phyloP scores from a whole-genome alignment of 1,139 yeast genomes.

The Maudiozyma humilis region DNA sequence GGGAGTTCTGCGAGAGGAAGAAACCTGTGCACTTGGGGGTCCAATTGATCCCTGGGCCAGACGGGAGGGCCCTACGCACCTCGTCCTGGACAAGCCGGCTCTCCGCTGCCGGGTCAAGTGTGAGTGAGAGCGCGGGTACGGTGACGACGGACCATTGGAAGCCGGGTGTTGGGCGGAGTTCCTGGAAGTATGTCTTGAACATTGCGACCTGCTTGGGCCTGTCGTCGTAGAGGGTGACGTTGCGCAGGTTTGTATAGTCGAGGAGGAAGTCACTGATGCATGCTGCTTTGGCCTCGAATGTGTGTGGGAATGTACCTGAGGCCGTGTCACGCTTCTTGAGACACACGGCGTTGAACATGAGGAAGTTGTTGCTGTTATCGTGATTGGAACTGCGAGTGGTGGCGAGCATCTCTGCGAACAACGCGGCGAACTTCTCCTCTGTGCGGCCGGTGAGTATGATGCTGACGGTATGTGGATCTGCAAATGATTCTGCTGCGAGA shows the following conservation, averaged over 20 bases:
- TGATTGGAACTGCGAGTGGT: constrained; percentile 6
- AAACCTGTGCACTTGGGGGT: constrained; percentile 15
- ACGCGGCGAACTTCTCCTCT: constrained; percentile 25
- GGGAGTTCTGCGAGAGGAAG: constrained; percentile 15
- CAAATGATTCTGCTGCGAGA: constrained; percentile 26
- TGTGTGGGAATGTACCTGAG: constrained; percentile 9
- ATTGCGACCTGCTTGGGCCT: constrained; percentile 34
- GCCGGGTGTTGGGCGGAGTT: constrained; percentile 3
- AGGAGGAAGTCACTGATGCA: constrained; percentile 33
- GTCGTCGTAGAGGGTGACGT: constrained; percentile 38
- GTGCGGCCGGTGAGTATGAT: constrained; percentile 39
- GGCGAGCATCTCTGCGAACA: constrained; percentile 25
- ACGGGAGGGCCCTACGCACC: not conserved
- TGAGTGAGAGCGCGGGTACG: constrained; percentile 12
- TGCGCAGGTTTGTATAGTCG: constrained; percentile 27
- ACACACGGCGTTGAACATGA: constrained; percentile 35
- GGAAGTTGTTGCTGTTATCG: too few relatives aligned
- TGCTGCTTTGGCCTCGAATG: constrained; percentile 34
- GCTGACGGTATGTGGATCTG: constrained; percentile 31
- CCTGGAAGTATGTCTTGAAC: constrained; percentile 29
- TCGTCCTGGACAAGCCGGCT: constrained; percentile 4
- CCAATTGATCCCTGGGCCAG: constrained; percentile 9
- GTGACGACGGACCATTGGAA: constrained; percentile 20
- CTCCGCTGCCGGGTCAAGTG: constrained; percentile 9
- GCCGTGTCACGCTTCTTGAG: constrained; percentile 24